These are phyloP conservation scores for Paraglomus occultum DNA, from an alignment of 192 early-diverging fungal species.

Conservation along the genomic window DNA sequence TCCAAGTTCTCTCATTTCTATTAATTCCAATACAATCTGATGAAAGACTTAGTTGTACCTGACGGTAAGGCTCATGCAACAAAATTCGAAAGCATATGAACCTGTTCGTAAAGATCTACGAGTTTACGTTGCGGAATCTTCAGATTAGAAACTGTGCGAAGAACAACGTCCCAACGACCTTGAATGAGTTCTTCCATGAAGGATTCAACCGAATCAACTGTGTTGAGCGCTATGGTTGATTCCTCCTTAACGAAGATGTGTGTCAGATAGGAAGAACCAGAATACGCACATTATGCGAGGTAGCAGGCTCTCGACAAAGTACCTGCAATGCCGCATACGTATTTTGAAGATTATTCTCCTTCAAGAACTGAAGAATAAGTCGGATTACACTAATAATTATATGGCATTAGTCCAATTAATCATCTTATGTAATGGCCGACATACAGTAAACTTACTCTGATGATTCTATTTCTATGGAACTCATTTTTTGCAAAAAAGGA, in stretches of 20 bases:
- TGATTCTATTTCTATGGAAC: constrained; percentile 56
- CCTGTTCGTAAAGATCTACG: constrained; percentile 88
- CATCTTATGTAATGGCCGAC: constrained; percentile 1
- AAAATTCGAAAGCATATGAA: constrained; percentile 22
- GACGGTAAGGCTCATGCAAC: neutral
- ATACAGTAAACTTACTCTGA: constrained; percentile 45
- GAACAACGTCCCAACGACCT: constrained; percentile 87
- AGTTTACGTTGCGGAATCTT: constrained; percentile 68
- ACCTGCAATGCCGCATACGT: constrained; percentile 76
- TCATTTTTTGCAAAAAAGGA: too few species aligned
- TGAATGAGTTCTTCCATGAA: constrained; percentile 74
- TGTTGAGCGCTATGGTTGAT: constrained; percentile 74
- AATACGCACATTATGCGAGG: neutral
- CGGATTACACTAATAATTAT: constrained; percentile 69
- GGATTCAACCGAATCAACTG: constrained; percentile 74
- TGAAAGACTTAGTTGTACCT: neutral
- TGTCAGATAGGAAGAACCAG: neutral
- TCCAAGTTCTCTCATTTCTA: constrained; percentile 78
- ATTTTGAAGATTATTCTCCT: constrained; percentile 84
- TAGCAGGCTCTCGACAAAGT: neutral
- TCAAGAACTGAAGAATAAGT: constrained; percentile 90
- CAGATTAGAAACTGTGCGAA: constrained; percentile 66
- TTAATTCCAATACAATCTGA: constrained; percentile 81
- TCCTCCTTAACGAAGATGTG: constrained; percentile 59
- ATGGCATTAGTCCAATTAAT: neutral